These are phyloP conservation scores for Diutina neorugosa DNA, from an alignment of 1,139 yeast species.

Conservation along the genomic window DNA sequence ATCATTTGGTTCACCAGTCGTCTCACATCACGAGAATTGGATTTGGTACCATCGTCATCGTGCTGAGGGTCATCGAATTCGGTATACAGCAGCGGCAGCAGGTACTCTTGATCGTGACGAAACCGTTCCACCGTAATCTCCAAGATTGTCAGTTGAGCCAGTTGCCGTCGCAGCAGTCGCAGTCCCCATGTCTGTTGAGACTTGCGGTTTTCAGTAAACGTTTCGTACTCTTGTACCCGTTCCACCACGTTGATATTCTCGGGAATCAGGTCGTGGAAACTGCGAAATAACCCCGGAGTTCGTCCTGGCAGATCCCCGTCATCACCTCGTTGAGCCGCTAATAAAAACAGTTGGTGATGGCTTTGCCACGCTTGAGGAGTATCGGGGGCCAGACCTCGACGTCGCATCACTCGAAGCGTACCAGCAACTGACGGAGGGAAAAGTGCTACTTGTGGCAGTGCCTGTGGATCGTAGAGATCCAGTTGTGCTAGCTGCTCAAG, in stretches of 20 bases:
- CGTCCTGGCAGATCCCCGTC: neutral
- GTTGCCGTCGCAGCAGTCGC: neutral
- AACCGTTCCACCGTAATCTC: neutral
- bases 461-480: neutral
- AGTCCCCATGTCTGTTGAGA: neutral
- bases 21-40: neutral
- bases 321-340: neutral
- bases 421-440: constrained; percentile 2
- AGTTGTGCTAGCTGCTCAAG: neutral
- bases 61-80: neutral
- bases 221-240: neutral
- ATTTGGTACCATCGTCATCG: neutral
- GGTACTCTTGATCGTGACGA: neutral
- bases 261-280: constrained; percentile 3
- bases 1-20: constrained; percentile 12
- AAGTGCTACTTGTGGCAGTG: neutral
- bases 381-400: constrained; percentile 4
- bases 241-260: neutral
- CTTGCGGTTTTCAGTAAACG: neutral
- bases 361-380: neutral
- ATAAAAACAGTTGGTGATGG: constrained; percentile 2
- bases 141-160: neutral
- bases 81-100: neutral
- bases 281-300: neutral
- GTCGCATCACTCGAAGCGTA: neutral